Base-by-base conservation (phyloP, 2,329 filamentous ascomycete species). In the Pestalotiopsis sp. region DNA sequence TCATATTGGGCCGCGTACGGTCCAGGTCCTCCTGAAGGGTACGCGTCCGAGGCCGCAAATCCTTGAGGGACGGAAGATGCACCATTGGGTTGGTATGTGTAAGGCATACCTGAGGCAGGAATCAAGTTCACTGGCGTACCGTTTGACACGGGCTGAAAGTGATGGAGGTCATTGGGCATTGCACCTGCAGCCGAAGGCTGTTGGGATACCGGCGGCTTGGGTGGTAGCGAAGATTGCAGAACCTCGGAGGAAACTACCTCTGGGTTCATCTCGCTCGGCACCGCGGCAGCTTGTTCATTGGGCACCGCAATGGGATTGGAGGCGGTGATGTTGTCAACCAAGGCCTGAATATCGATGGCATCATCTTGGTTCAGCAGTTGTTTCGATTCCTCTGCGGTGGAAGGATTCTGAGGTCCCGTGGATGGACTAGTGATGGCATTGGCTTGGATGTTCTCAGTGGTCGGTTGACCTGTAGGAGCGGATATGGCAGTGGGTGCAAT, bases 171-270 rank as follows among this genome's bases (percentile, higher is more conserved):
- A 58, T 75, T 68, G 63, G 71, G 72, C 75, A 64, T 70, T 57
- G 68, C 58, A 69, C 81, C 79, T 68, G 78, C 74, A 68, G 80
- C 78, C 70, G 78, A 71, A 66, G 74, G 72, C 68, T 77, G 75
- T 69, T 82, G 78, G 35, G 81, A 78, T 68, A 79, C 71, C 61
- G 82, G 82, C 63, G 83, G 83, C 73, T 81, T 81, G 66, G 83
- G 77, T 73, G 84, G 85, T 68, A 87, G 78, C 74, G 84, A 80
- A 70, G 83, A 70, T 30, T 71, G 52, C 38, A 66, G 65, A 65
- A 60, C 70, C 70, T 74, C 60, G 68, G 70, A 67, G 76, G 76
- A 68, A 73, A 66, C 65, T 68, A 69, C 67, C 75, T 68, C 66
- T 68, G 67, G 69, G 71, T 73, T 71, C 67, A 72, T 77, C 75